Evolutionary conservation across 768 basidiomycete species (phyloP), one percentile per base, ranked within the genome.

Genomic region (Tulasnella sp.): DNA sequence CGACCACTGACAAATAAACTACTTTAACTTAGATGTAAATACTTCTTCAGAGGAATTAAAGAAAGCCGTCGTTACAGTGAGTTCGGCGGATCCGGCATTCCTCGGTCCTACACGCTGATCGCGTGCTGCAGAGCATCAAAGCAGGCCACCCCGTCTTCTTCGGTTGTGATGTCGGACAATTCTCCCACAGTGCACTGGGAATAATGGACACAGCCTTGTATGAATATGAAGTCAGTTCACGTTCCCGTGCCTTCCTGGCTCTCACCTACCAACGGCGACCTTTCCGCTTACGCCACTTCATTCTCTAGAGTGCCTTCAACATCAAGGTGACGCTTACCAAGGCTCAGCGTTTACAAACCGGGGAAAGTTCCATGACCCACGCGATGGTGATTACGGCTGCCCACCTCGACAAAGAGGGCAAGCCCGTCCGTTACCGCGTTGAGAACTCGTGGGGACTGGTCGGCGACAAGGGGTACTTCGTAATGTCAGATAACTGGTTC

Each of bases 401-500:
- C 24, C 97, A 98, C 84, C 87, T 98, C 74, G 96, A 97, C 83
- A 85, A 87, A 18, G 86, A 84, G 77, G 95, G 94, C 76, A 90
- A 89, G 79, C 92, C 96, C 0, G 85, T 97, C 27, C 89, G 95
- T n/a, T 99, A 95, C 89, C 95, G 95, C 86, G 94, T 99, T 27
- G 97, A 99, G 88, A 99, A 99, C 87, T 93, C 92, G 3, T 99
- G 97, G 97, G 94, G 94, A 21, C 86, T 86, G 0, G 88, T 88
- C 0, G 93, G 96, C 36, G 88, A 95, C 82, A 92, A 95, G 82
- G 97, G 97, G 8, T 97, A 91, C 86, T 95, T 93, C 86, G 90
- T 97, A 83, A 97, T 97, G 95, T 94, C 91, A 74, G 93, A 94
- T 82, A 87, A 87, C 62, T 99, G 97, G 97, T 98, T 98, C 85